Conservation (phyloP, 2,329 filamentous ascomycete genomes). For the Sordariomycetes sp. region DNA sequence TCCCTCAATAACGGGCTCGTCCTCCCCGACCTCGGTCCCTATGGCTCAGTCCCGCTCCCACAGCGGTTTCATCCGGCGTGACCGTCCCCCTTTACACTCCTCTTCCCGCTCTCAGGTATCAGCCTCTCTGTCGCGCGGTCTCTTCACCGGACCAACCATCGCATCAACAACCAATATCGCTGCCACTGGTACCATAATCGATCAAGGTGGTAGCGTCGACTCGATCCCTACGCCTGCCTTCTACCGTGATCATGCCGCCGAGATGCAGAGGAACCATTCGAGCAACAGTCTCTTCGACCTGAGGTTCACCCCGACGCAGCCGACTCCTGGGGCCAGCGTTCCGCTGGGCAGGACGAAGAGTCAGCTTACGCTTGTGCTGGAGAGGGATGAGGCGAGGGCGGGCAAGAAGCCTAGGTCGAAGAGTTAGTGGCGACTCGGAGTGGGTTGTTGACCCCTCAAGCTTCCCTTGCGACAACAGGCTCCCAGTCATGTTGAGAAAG, state of each 20-base stretch:
- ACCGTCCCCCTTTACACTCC: too few relatives aligned
- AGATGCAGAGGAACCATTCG: constrained; percentile 11
- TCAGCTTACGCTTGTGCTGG: constrained; percentile 47
- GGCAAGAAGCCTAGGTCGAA: not conserved
- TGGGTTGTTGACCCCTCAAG: too few relatives aligned
- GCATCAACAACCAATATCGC: constrained; percentile 31
- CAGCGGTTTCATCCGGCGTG: constrained; percentile 15
- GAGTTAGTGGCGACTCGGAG: too few relatives aligned
- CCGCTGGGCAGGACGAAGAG: constrained; percentile 51
- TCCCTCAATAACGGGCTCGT: too few relatives aligned
- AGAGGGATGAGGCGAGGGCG: constrained; percentile 30
- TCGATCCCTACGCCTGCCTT: constrained; percentile 17
- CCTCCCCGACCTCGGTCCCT: constrained; percentile 6
- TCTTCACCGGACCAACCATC: constrained; percentile 24
- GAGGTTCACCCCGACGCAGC: constrained; percentile 39
- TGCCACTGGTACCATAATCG: constrained; percentile 33
- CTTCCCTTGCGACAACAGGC: too few relatives aligned
- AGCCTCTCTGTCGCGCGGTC: constrained; percentile 9
- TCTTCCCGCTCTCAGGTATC: too few relatives aligned
- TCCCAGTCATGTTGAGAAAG: too few relatives aligned
- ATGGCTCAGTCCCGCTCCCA: constrained; percentile 23
- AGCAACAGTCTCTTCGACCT: constrained; percentile 21
- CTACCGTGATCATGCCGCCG: too few relatives aligned
- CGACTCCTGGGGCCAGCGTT: constrained; percentile 31
- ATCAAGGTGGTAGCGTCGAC: constrained; percentile 21